phyloP scores from a whole-genome alignment of 768 basidiomycete genomes.

The Boletus sp. region DNA sequence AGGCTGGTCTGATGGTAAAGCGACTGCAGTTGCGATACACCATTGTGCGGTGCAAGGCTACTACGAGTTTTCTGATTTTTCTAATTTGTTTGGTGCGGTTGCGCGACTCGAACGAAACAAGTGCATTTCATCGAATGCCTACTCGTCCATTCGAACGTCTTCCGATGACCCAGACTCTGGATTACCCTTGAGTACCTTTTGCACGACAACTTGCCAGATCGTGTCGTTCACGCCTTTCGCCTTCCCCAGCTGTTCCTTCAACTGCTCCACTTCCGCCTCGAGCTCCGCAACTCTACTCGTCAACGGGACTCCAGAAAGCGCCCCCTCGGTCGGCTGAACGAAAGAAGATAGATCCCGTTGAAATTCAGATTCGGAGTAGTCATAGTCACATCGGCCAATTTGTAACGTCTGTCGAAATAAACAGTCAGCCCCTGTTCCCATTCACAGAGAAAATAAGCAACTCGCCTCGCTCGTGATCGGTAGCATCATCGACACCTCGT shows the following conservation, averaged over 20 bases:
- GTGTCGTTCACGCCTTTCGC: slow-evolving; percentile 91
- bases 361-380: slow-evolving; percentile 55
- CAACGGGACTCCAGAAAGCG: slow-evolving; percentile 36
- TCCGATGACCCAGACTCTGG: not conserved
- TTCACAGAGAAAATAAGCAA: not conserved
- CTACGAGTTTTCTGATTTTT: no score
- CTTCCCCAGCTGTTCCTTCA: slow-evolving; percentile 71
- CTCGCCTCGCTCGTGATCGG: slow-evolving; percentile 46
- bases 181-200: slow-evolving; percentile 45
- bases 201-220: slow-evolving; percentile 90
- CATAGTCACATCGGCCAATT: slow-evolving; percentile 20
- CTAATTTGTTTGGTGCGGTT: no score
- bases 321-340: slow-evolving; percentile 42
- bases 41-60: no score
- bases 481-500: slow-evolving; percentile 67
- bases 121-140: not conserved
- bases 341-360: slow-evolving; percentile 68
- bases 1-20: no score
- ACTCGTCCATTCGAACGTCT: slow-evolving; percentile 13
- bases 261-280: slow-evolving; percentile 63
- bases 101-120: no score
- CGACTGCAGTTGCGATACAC: no score
- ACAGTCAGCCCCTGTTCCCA: not conserved
- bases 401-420: slow-evolving; percentile 16
- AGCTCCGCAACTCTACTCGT: slow-evolving; percentile 64